Base-by-base conservation (phyloP, 202 grass and related monocot species). In the Brachypodium distachyon region DNA sequence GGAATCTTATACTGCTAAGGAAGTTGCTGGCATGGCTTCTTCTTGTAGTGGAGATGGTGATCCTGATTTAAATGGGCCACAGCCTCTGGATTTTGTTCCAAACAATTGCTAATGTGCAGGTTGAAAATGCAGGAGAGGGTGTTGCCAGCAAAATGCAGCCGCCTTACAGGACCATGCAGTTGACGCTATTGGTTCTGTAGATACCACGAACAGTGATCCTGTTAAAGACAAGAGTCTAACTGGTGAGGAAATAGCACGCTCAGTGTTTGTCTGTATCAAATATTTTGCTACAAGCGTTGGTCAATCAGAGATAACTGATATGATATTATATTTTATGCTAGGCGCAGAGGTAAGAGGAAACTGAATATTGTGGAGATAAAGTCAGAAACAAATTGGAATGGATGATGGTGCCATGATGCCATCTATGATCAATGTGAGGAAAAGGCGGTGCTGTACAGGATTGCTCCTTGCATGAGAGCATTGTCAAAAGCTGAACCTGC, bases 241-340 rank as follows among this genome's bases (percentile, higher is more conserved):
- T 67, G 4, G 25, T 39, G 50, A 89, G 1, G 58, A 57, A 44
- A 56, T 2, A 67, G 28, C 31, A 41, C 62, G 70, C 79, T 67
- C 55, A 57, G 67, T 79, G 52, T 74, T 70, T 86, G 22, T 70
- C 31, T 51, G 34, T 57, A 37, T 76, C 77, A 36, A 69, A 69
- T 34, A 21, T 70, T n/a, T 82, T 27, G 69, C 74, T 79, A 82
- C 83, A 73, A 90, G 87, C 55, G 67, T 90, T 31, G 84, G 84
- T 77, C 68, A 52, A 58, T 87, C 88, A 47, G 71, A 42, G 34
- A 90, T 84, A 81, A 68, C 49, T 25, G 88, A 76, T 90, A 60
- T n/a, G n/a, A n/a, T n/a, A n/a, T 94, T 21, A 88, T 94, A 76
- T 90, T 80, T 68, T 94, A 94, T 88, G 82, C 83, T 62, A 94